A percentile compares a stretch with the other conserved stretches of the same genome.
Conservation (phyloP, 768 basidiomycete species). For the Asterophora parasitica region DNA sequence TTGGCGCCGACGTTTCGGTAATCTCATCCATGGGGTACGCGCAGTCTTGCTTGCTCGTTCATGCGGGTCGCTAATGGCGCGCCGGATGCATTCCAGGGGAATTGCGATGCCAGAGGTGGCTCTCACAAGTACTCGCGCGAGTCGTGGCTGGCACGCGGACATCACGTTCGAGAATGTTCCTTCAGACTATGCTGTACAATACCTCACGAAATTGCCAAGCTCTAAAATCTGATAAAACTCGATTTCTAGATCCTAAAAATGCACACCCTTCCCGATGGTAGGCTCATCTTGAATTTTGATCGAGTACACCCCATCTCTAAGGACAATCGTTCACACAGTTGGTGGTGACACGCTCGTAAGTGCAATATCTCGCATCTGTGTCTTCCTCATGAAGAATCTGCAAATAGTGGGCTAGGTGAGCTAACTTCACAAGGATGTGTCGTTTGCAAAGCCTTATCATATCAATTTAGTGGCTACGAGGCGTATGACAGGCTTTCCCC, state of each 20-base stretch:
- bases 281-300: slow-evolving; percentile 2
- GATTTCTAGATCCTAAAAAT: slow-evolving; percentile 32
- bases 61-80: background rate
- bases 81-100: slow-evolving; percentile 24
- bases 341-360: slow-evolving; percentile 42
- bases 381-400: background rate
- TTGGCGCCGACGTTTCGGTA: slow-evolving; percentile 50
- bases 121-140: slow-evolving; percentile 30
- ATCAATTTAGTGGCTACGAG: slow-evolving; percentile 43
- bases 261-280: slow-evolving; percentile 34
- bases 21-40: slow-evolving; percentile 42
- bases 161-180: slow-evolving; percentile 60
- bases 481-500: slow-evolving; percentile 63
- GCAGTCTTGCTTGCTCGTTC: background rate
- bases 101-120: slow-evolving; percentile 30
- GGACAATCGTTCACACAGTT: slow-evolving; percentile 9
- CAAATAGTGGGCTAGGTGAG: slow-evolving; percentile 35
- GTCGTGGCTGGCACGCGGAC: slow-evolving; percentile 49
- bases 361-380: background rate
- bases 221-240: background rate
- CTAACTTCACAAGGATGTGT: background rate
- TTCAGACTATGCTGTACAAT: slow-evolving; percentile 47
- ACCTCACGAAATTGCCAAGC: too few species aligned
- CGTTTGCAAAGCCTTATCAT: background rate
- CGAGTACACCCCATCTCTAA: too few species aligned